Base-by-base conservation (phyloP, 345 rosid species). In the Jatropha curcas region DNA sequence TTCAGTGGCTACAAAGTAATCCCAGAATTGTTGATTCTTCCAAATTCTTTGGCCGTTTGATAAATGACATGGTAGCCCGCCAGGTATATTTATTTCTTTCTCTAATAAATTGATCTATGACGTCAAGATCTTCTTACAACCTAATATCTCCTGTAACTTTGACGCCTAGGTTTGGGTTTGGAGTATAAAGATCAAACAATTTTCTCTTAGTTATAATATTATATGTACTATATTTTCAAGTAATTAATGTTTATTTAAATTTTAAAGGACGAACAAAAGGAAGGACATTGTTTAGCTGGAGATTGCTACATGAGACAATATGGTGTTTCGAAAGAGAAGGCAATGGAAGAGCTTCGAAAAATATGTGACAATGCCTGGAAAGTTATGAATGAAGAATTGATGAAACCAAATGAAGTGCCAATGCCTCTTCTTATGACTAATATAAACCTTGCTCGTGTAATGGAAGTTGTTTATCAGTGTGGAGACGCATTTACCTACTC, bases 61-160 rank as follows among this genome's bases (percentile, higher is more conserved):
- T 62, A 51, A 65, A 51, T 39, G 74, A 70, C 14, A 52, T 61
- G 0, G 46, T 48, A 5, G 43, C 70, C 4, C 80, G 72, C 33
- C 16, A 71, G 74, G 68, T 69, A 77, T 14, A 9, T n/a, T 20
- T n/a, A n/a, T n/a, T n/a, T n/a, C n/a, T n/a, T n/a, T n/a, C n/a
- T n/a, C n/a, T n/a, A n/a, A n/a, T n/a, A n/a, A n/a, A n/a, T n/a
- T n/a, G n/a, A n/a, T n/a, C n/a, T n/a, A n/a, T n/a, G n/a, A n/a
- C n/a, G n/a, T n/a, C n/a, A n/a, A n/a, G n/a, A n/a, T n/a, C n/a
- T n/a, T n/a, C n/a, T n/a, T n/a, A n/a, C n/a, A n/a, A n/a, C n/a
- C n/a, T n/a, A n/a, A n/a, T n/a, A n/a, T n/a, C n/a, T n/a, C n/a
- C n/a, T n/a, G n/a, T n/a, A n/a, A n/a, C n/a, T n/a, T n/a, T n/a